Evolutionary conservation across 306 rosid species (phyloP).

Genomic region (Inga leiocalycina): DNA sequence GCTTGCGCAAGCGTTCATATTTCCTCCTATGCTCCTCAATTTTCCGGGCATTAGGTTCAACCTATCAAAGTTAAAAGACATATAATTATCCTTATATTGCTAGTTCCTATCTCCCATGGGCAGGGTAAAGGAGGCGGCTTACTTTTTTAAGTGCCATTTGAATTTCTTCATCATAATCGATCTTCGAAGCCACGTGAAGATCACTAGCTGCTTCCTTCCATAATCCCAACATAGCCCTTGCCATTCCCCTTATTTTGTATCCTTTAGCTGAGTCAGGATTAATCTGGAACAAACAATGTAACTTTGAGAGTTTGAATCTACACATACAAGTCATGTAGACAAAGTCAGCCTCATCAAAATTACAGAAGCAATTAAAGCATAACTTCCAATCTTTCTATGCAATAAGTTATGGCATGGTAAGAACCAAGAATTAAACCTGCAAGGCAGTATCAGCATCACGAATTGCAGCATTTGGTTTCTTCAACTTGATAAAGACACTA

Average conservation of each 20-base stretch:
- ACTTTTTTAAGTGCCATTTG: slow-evolving; percentile 69
- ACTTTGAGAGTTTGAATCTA: slow-evolving; percentile 11
- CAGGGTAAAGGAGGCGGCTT: not conserved
- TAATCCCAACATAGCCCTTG: slow-evolving; percentile 76
- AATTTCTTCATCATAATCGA: slow-evolving; percentile 85
- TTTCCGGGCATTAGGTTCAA: slow-evolving; percentile 76
- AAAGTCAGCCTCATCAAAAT: not conserved
- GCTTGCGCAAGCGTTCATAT: slow-evolving; percentile 61
- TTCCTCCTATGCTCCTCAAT: slow-evolving; percentile 78
- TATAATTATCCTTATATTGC: slow-evolving; percentile 9
- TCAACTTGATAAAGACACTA: slow-evolving; percentile 60
- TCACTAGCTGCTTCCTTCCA: slow-evolving; percentile 79
- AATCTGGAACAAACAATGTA: slow-evolving; percentile 51
- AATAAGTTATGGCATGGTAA: slow-evolving; percentile 20
- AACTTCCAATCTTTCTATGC: not conserved
- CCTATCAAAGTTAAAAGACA: slow-evolving; percentile 46
- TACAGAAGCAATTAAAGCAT: not conserved
- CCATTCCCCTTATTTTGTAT: slow-evolving; percentile 74
- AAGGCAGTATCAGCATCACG: slow-evolving; percentile 83
- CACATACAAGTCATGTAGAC: not conserved
- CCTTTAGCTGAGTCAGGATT: slow-evolving; percentile 91
- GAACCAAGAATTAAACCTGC: slow-evolving; percentile 45
- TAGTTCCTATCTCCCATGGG: slow-evolving; percentile 1
- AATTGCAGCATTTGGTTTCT: slow-evolving; percentile 86
- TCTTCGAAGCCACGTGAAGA: slow-evolving; percentile 71